Conservation (phyloP, 2,329 filamentous ascomycete species). For the Lasiodiplodia sp. region DNA sequence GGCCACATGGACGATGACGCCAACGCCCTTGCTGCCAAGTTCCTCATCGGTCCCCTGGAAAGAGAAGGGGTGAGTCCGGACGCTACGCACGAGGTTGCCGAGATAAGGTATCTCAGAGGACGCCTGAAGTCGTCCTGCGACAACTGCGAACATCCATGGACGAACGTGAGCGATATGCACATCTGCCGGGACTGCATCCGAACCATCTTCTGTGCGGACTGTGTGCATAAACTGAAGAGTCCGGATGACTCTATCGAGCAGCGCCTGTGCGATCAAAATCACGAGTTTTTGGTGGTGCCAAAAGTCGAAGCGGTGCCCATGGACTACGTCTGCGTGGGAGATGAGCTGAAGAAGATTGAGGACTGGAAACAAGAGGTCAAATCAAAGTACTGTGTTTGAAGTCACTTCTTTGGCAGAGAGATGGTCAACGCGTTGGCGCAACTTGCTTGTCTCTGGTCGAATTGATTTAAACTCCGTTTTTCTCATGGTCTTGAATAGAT, state of each 20-base stretch:
- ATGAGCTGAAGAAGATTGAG: background rate
- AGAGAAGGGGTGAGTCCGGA: background rate
- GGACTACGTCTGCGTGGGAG: background rate
- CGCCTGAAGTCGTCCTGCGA: slow-evolving; percentile 19
- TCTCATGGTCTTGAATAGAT: too few relatives aligned
- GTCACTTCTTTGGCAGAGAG: background rate
- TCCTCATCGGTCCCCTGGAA: slow-evolving; percentile 5
- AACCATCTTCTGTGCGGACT: slow-evolving; percentile 1
- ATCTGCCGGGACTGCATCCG: slow-evolving; percentile 16
- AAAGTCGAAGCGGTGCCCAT: background rate
- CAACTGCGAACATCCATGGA: background rate
- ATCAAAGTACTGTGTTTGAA: background rate
- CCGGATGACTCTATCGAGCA: background rate
- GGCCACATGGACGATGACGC: slow-evolving; percentile 16
- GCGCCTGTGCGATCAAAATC: background rate
- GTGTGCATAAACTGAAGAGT: background rate
- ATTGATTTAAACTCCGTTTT: too few relatives aligned
- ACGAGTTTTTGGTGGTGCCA: background rate
- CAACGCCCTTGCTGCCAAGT: slow-evolving; percentile 5
- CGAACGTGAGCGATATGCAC: background rate
- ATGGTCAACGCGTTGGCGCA: background rate
- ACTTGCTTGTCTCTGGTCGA: background rate
- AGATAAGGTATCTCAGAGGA: background rate
- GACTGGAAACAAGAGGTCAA: background rate
- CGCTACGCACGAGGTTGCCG: background rate